These are phyloP conservation scores for Elsinoe perseae DNA, from an alignment of 2,329 filamentous ascomycete genomes.

Conservation along the genomic window DNA sequence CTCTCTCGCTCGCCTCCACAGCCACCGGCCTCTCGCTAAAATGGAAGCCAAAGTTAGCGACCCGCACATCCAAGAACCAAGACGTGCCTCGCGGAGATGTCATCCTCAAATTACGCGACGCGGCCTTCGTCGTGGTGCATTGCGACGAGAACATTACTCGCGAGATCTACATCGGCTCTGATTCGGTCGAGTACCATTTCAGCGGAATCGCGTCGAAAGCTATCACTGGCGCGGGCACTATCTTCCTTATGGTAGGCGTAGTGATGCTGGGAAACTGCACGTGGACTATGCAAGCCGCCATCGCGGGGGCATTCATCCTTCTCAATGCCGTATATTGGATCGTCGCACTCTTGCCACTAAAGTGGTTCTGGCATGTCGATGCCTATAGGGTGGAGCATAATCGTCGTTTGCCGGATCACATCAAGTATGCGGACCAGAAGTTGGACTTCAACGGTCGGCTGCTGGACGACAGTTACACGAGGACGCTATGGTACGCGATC, in stretches of 20 bases:
- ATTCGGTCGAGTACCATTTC: conserved; percentile 7
- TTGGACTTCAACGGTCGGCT: background rate
- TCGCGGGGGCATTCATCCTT: background rate
- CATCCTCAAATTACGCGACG: conserved; percentile 5
- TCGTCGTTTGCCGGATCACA: background rate
- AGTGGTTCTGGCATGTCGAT: conserved; percentile 6
- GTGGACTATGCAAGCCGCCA: conserved; percentile 9
- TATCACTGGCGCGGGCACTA: background rate
- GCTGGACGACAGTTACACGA: conserved; percentile 6
- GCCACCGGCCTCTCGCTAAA: conserved; percentile 2
- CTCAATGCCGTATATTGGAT: conserved; percentile 6
- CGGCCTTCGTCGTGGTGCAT: conserved; percentile 8
- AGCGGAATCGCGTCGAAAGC: background rate
- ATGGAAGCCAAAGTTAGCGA: conserved; percentile 3
- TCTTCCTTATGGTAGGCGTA: conserved; percentile 8
- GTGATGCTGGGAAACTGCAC: conserved; percentile 2
- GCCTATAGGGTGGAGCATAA: background rate
- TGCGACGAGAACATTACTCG: conserved; percentile 7
- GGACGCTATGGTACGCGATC: conserved; percentile 7
- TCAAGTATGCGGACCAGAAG: background rate
- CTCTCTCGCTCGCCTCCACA: conserved; percentile 6
- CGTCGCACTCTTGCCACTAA: background rate
- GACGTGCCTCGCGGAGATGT: conserved; percentile 9
- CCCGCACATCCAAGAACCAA: background rate
- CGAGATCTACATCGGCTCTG: conserved; percentile 13